These are phyloP conservation scores for Pseudogymnoascus sp. DNA, from an alignment of 2,329 filamentous ascomycete species.

Conservation along the genomic window DNA sequence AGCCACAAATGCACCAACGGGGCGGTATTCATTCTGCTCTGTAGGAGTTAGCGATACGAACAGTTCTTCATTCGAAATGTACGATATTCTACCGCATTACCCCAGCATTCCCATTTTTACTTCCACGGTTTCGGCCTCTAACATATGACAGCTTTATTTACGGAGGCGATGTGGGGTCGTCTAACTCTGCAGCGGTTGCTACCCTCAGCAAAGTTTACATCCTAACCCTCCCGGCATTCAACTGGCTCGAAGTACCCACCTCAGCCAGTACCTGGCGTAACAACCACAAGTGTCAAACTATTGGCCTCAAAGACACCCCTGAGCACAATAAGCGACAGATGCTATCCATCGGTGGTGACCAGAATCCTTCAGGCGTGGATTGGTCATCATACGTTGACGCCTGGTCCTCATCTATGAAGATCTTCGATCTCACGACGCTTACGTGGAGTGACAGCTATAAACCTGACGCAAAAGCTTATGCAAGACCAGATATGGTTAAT, in stretches of 20 bases:
- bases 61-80: conserved; percentile 14
- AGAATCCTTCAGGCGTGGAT: not conserved
- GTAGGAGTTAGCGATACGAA: conserved; percentile 2
- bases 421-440: not conserved
- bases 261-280: not conserved
- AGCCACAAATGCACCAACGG: conserved; percentile 10
- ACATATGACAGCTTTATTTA: not conserved
- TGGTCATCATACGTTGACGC: conserved; percentile 11
- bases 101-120: not conserved
- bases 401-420: conserved; percentile 11
- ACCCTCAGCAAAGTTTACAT: conserved; percentile 9
- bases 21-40: conserved; percentile 10
- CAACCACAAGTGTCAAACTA: not conserved
- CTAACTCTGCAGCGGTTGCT: not conserved
- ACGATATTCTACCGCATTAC: not conserved
- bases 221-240: not conserved
- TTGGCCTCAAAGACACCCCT: not conserved
- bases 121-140: not conserved
- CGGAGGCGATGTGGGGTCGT: not conserved
- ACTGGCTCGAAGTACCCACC: not conserved
- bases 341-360: conserved; percentile 1
- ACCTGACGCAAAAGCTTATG: conserved; percentile 13
- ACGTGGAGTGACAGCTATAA: not conserved
- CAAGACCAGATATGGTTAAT: conserved; percentile 13
- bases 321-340: not conserved